These are phyloP conservation scores for Crucihimalaya himalaica DNA, from an alignment of 345 rosid species.

Conservation along the genomic window DNA sequence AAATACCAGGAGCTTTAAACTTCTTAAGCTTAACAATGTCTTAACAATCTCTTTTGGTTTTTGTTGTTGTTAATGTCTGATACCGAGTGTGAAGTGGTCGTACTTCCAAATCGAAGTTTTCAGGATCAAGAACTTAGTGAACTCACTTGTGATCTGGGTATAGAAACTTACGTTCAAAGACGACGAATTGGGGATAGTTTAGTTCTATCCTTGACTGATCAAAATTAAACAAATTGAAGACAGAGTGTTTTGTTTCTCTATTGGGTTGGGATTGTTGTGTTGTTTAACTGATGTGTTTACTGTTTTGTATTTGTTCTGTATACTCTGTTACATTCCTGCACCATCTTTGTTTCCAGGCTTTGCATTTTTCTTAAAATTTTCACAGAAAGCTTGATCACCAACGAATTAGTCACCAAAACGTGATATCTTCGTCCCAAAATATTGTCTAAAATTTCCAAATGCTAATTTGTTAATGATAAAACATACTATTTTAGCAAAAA, in stretches of 20 bases:
- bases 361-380: too few relatives aligned
- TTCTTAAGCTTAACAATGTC: neutral
- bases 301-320: neutral
- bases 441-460: too few relatives aligned
- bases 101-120: neutral
- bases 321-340: too few relatives aligned
- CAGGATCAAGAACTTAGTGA: neutral
- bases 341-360: too few relatives aligned
- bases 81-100: neutral
- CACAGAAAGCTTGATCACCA: neutral
- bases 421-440: neutral
- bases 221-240: neutral
- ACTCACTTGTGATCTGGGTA: neutral
- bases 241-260: neutral
- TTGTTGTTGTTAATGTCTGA: conserved; percentile 5
- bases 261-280: too few relatives aligned
- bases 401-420: neutral
- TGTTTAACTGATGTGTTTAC: neutral
- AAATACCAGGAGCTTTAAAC: neutral
- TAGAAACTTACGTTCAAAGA: neutral
- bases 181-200: neutral
- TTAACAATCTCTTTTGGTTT: too few relatives aligned
- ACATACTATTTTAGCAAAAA: too few relatives aligned
- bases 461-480: too few relatives aligned
- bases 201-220: neutral